Evolutionary conservation across 2,329 filamentous ascomycete species (phyloP).

Genomic region (Beauveria bassiana): DNA sequence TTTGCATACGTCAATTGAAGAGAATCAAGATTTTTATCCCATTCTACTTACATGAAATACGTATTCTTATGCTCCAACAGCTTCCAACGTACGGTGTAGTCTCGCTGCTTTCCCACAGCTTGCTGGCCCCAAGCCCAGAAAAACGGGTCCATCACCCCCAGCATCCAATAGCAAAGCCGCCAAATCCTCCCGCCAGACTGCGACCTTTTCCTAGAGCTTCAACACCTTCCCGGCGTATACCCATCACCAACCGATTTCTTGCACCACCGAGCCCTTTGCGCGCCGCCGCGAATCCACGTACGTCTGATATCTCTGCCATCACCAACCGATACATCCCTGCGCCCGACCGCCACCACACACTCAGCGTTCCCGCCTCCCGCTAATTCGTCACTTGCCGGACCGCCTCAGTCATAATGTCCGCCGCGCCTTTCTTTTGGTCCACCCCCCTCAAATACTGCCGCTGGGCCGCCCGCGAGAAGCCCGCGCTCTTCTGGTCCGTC

Average conservation of each 20-base stretch:
- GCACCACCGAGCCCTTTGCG: background rate
- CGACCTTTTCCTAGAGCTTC: constrained; percentile 10
- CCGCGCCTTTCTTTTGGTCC: constrained; percentile 71
- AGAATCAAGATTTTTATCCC: background rate
- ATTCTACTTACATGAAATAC: background rate
- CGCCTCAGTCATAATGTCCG: constrained; percentile 41
- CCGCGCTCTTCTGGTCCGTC: constrained; percentile 84
- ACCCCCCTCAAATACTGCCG: constrained; percentile 75
- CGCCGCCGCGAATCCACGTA: background rate
- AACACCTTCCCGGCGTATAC: background rate
- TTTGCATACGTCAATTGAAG: background rate
- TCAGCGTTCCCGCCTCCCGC: background rate
- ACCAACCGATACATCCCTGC: too few species aligned
- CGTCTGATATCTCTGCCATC: background rate
- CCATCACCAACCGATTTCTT: background rate
- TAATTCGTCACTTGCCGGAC: background rate
- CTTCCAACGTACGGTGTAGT: background rate
- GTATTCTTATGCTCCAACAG: too few species aligned
- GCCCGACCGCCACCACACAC: background rate
- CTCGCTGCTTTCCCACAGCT: background rate
- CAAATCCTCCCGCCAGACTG: constrained; percentile 4
- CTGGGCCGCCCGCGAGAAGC: constrained; percentile 82
- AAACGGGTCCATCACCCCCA: background rate
- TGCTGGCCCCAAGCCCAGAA: background rate
- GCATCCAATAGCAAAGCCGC: background rate